Evolutionary conservation across 73 alveolate genomes (phyloP), one percentile per base, ranked within the genome.

Genomic region (Breviolum minutum): DNA sequence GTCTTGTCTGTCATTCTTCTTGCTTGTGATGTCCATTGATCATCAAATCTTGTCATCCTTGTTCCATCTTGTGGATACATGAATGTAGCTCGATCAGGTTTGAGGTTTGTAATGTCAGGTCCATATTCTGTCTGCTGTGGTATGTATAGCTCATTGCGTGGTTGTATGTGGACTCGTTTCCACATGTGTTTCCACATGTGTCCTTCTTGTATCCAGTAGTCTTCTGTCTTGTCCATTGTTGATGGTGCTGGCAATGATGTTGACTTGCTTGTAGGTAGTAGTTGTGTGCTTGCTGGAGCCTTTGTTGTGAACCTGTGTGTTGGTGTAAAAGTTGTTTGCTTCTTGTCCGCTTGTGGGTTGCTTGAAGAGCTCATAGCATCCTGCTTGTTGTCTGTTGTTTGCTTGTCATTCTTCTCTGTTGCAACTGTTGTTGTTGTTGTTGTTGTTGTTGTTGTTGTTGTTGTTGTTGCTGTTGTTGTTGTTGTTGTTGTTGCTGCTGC

Each of bases 171-270:
- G 54, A 40, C 5, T 2, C 94, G 60, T 60, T 60, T 61, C 94
- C 94, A 84, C n/a, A n/a, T n/a, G n/a, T n/a, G n/a, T n/a, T n/a
- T n/a, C n/a, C n/a, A n/a, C 17, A 61, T 8, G 60, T 48, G 76
- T 54, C 94, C 94, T 7, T 84, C 94, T 62, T 76, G 20, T 14
- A 22, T 0, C 94, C 94, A 54, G 76, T 84, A 84, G 77, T 84
- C 94, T 7, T 9, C 66, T 6, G 14, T 48, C 2, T 24, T 27
- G 24, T 40, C 20, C 69, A 81, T 5, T 30, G 30, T 32, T 1
- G 13, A 7, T 7, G 70, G 69, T 8, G 16, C 32, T 0, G 70
- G 69, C 0, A 48, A n/a, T 17, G 89, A 6, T 30, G 89, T 81
- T 30, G 70, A 48, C 54, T 40, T 40, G 54, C 54, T 40, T 40